phyloP scores from a whole-genome alignment of 192 early-diverging fungal species.

The Backusella liffmaniae region DNA sequence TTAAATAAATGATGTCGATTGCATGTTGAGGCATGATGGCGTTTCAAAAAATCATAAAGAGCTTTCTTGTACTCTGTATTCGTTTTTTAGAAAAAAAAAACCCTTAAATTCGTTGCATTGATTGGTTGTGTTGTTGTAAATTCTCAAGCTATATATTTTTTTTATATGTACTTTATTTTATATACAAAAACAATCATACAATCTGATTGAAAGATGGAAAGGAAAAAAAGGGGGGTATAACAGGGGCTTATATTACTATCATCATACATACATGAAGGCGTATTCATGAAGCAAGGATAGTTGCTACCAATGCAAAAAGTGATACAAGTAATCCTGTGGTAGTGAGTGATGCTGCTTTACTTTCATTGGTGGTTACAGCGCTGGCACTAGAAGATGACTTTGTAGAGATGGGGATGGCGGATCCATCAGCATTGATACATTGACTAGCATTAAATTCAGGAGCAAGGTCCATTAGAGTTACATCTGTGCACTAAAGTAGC shows the following conservation, averaged over 20 bases:
- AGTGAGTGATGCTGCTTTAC: neutral
- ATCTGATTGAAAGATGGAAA: neutral
- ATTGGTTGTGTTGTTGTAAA: neutral
- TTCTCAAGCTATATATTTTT: neutral
- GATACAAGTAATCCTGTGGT: neutral
- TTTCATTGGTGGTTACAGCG: neutral
- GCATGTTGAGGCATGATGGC: neutral
- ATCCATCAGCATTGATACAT: slow-evolving; percentile 28
- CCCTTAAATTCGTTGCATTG: neutral
- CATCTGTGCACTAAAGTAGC: slow-evolving; percentile 25
- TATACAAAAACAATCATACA: neutral
- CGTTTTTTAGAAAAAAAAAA: neutral
- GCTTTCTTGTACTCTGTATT: neutral
- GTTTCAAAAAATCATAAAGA: neutral
- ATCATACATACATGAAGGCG: neutral
- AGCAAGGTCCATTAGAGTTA: slow-evolving; percentile 4
- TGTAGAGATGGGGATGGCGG: neutral
- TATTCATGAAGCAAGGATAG: neutral
- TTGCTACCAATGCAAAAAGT: neutral
- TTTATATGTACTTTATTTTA: neutral
- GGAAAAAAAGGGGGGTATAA: neutral
- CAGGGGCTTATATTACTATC: neutral
- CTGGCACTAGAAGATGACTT: neutral
- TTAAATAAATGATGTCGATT: neutral
- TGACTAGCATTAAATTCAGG: slow-evolving; percentile 15